phyloP scores from a whole-genome alignment of 768 basidiomycete species.

The Ramaria sp. region DNA sequence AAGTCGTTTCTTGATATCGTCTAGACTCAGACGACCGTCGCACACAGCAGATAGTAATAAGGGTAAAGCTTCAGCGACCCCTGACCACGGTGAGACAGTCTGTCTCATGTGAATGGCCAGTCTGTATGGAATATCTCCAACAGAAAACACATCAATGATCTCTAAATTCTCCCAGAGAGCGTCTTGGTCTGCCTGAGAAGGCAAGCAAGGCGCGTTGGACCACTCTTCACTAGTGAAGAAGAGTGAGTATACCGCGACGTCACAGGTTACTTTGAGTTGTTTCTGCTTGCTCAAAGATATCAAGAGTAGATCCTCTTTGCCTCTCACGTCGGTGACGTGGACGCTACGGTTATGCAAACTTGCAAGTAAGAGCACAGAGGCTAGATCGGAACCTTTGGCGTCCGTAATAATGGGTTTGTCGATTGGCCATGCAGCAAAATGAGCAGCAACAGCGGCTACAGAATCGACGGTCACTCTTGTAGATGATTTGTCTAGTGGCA shows the following conservation, averaged over 20 bases:
- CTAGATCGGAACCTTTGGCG: constrained; percentile 84
- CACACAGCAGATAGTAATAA: constrained; percentile 79
- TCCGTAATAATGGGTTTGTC: constrained; percentile 94
- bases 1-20: constrained; percentile 71
- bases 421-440: constrained; percentile 82
- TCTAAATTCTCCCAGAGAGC: constrained; percentile 80
- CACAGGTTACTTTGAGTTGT: constrained; percentile 90
- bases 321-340: constrained; percentile 85
- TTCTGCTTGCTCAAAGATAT: constrained; percentile 94
- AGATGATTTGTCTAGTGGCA: constrained; percentile 49
- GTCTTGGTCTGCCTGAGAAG: constrained; percentile 64
- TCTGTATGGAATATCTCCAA: constrained; percentile 75
- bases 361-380: constrained; percentile 88
- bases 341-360: constrained; percentile 82
- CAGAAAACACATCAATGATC: constrained; percentile 81
- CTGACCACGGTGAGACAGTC: constrained; percentile 55
- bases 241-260: constrained; percentile 83
- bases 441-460: constrained; percentile 67
- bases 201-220: constrained; percentile 52
- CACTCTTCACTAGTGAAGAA: constrained; percentile 79
- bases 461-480: constrained; percentile 20
- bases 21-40: constrained; percentile 67
- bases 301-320: constrained; percentile 74
- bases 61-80: constrained; percentile 80
- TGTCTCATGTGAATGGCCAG: constrained; percentile 55